Base-by-base conservation (phyloP, 192 early-diverging fungal species). In the Chytriomyces hyalinus region DNA sequence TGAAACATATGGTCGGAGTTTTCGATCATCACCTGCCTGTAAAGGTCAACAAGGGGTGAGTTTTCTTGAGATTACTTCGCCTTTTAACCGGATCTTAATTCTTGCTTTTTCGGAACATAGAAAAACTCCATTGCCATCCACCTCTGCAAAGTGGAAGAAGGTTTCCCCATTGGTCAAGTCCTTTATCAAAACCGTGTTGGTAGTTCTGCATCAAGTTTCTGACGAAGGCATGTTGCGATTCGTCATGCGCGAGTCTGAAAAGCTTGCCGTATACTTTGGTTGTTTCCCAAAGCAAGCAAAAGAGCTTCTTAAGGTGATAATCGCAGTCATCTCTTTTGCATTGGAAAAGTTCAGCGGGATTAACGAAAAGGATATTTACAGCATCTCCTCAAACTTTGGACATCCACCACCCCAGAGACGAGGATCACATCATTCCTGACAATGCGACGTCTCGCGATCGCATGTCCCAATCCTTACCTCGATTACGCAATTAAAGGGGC, bases 141-240 rank as follows among this genome's bases (percentile, higher is more conserved):
- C 67, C 13, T 53, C 73, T 57, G 46, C 77, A 20, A 93, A 92
- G 79, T 97, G 95, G 93, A 88, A 82, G 59, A 86, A 88, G 13
- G 75, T 96, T 1, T 86, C 92, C 61, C 87, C 92, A 48, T 80
- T 94, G 22, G 88, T 94, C 78, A 96, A 96, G 81, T 93, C 94
- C 3, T 98, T 92, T 76, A 75, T 96, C 9, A 82, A 85, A 64
- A 93, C 89, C 65, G 75, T 94, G 2, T 73, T 96, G 20, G 86
- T 91, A 81, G 83, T 98, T 69, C 80, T 97, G 70, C 87, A 86
- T 74, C 90, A 93, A 72, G 89, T 96, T 84, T 94, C 96, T 53
- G 94, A 96, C 66, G 69, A 89, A 49, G 88, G 88, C 61, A 95
- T 98, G 91, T 84, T 94, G 49, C 90, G 91, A 77, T 94, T 95